A percentile compares a stretch with the other conserved stretches of the same genome.
phyloP scores from a whole-genome alignment of 306 rosid genomes.

The Begonia loranthoides region DNA sequence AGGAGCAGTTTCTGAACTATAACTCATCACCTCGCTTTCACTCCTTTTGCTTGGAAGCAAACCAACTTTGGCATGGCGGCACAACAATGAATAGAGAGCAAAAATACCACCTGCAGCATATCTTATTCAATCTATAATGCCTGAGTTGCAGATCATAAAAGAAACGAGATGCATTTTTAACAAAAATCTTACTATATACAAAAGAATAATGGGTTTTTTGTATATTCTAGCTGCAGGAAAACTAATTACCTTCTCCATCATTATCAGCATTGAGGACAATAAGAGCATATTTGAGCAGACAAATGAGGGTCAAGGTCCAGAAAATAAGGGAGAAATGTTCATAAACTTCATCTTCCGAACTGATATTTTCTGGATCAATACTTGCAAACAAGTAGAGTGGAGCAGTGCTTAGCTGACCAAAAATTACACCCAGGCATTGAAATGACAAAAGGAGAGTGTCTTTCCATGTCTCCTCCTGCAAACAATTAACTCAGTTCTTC shows the following conservation, averaged over 20 bases:
- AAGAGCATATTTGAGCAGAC: constrained; percentile 48
- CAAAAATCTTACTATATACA: too few relatives aligned
- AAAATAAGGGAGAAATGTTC: constrained; percentile 64
- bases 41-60: constrained; percentile 57
- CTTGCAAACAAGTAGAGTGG: constrained; percentile 68
- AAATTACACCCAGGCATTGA: constrained; percentile 72
- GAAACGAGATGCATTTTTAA: too few relatives aligned
- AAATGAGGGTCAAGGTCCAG: constrained; percentile 57
- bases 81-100: constrained; percentile 69
- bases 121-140: background rate
- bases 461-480: constrained; percentile 51
- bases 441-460: constrained; percentile 47
- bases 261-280: constrained; percentile 58
- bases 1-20: constrained; percentile 20
- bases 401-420: constrained; percentile 70
- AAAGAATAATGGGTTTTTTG: too few relatives aligned
- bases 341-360: constrained; percentile 30
- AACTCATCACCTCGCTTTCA: constrained; percentile 24
- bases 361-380: constrained; percentile 19
- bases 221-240: background rate
- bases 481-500: constrained; percentile 5
- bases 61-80: constrained; percentile 75
- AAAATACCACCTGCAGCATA: constrained; percentile 50
- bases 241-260: constrained; percentile 47
- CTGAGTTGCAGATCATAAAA: too few relatives aligned